A percentile compares a stretch with the other conserved stretches of the same genome.
Evolutionary conservation across 805 yeast genomes (phyloP).

Genomic region (Pichia heedii): DNA sequence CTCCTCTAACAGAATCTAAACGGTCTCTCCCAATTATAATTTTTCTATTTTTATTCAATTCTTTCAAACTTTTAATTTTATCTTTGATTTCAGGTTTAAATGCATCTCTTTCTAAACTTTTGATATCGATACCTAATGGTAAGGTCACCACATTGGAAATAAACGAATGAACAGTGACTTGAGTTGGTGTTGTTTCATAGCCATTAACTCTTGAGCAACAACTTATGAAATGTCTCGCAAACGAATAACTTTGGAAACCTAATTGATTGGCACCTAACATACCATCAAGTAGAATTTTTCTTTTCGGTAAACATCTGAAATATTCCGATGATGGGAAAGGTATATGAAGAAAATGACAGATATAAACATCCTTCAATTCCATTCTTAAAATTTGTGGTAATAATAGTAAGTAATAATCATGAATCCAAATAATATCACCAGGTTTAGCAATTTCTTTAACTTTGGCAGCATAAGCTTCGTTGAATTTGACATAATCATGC

Average conservation of each 20-base stretch:
- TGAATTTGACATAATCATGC: constrained; percentile 84
- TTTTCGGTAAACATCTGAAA: constrained; percentile 78
- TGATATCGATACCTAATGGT: constrained; percentile 86
- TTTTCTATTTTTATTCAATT: constrained; percentile 54
- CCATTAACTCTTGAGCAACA: constrained; percentile 86
- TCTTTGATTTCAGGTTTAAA: constrained; percentile 42
- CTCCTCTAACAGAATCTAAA: constrained; percentile 86
- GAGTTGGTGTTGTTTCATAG: constrained; percentile 52
- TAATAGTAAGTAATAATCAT: constrained; percentile 76
- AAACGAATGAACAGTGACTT: constrained; percentile 67
- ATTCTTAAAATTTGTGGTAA: constrained; percentile 77
- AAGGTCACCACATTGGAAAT: constrained; percentile 63
- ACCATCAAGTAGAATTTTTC: constrained; percentile 79
- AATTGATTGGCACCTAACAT: constrained; percentile 83
- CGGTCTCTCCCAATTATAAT: constrained; percentile 92
- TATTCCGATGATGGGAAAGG: constrained; percentile 97
- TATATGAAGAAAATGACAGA: constrained; percentile 75
- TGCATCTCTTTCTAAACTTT: constrained; percentile 56
- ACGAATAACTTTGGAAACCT: constrained; percentile 79
- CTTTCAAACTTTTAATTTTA: constrained; percentile 56
- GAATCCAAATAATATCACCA: constrained; percentile 90
- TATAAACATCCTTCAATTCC: constrained; percentile 62
- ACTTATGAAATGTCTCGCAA: constrained; percentile 83
- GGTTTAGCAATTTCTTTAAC: constrained; percentile 65
- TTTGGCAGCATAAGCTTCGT: constrained; percentile 81